phyloP scores from a whole-genome alignment of 2,329 filamentous ascomycete genomes.

The Chaetomium sp. region DNA sequence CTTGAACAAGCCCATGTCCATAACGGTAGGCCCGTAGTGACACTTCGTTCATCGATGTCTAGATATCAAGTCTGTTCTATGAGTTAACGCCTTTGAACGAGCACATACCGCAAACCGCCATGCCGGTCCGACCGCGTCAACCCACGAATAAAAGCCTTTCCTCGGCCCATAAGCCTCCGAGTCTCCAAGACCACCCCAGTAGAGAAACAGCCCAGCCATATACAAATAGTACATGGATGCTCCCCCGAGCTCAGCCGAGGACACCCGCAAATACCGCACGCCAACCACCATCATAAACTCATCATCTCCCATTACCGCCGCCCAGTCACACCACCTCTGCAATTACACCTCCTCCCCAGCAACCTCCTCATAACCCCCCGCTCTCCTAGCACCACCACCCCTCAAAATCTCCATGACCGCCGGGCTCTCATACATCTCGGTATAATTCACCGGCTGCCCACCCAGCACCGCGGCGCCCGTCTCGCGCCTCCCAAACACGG shows the following conservation, averaged over 20 bases:
- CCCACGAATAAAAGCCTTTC: not conserved
- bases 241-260: not conserved
- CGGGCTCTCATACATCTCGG: conserved; percentile 84
- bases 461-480: conserved; percentile 75
- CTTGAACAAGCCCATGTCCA: not conserved
- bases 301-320: not conserved
- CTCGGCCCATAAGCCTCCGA: not conserved
- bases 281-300: not conserved
- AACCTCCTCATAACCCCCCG: conserved; percentile 65
- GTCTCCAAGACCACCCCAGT: not conserved
- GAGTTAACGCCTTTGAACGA: not conserved
- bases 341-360: conserved; percentile 56
- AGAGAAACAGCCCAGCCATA: not conserved
- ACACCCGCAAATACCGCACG: not conserved
- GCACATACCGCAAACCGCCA: not conserved
- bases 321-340: not conserved
- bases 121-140: not conserved
- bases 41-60: not conserved
- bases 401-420: conserved; percentile 58
- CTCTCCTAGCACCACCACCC: conserved; percentile 45
- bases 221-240: not conserved
- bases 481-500: conserved; percentile 74
- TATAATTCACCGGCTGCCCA: conserved; percentile 82
- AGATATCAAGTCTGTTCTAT: not conserved
- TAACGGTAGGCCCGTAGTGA: not conserved